A percentile compares a stretch with the other conserved stretches of the same genome.
These are phyloP conservation scores for Allomyces javanicus DNA, from an alignment of 192 early-diverging fungal genomes.

Conservation along the genomic window DNA sequence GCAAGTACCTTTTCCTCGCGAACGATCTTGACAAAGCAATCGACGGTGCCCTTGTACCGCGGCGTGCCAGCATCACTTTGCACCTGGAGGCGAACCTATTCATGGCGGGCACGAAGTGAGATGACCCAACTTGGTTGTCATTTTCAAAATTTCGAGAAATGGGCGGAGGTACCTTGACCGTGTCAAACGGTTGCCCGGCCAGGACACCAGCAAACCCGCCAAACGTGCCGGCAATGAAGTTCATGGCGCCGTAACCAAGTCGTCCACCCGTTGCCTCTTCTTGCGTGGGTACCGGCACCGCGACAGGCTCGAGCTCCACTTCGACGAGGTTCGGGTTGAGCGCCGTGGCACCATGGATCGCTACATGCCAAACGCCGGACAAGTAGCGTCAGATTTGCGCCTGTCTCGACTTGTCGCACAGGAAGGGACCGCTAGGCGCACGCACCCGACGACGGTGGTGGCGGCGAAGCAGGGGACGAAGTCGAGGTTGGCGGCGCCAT, in stretches of 20 bases:
- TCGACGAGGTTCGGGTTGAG: too few relatives aligned
- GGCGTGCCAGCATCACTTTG: conserved; percentile 16
- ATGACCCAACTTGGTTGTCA: conserved; percentile 3
- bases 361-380: too few relatives aligned
- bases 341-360: too few relatives aligned
- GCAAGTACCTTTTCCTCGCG: conserved; percentile 36
- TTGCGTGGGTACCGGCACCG: too few relatives aligned
- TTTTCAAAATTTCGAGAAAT: neutral
- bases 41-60: conserved; percentile 47
- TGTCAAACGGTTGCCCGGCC: conserved; percentile 64
- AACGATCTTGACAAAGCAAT: conserved; percentile 68
- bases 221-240: neutral
- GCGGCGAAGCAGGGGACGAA: too few relatives aligned
- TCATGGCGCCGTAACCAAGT: neutral
- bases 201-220: conserved; percentile 1
- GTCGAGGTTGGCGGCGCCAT: too few relatives aligned
- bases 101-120: conserved; percentile 3
- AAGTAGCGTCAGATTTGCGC: too few relatives aligned
- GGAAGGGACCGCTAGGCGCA: too few relatives aligned
- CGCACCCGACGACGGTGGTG: too few relatives aligned
- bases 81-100: conserved; percentile 48
- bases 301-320: too few relatives aligned
- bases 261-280: too few relatives aligned
- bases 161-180: conserved; percentile 42
- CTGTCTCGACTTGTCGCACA: too few relatives aligned